A percentile compares a stretch with the other conserved stretches of the same genome.
These are phyloP conservation scores for Mycena albidolilacea DNA, from an alignment of 768 basidiomycete genomes.

Conservation along the genomic window DNA sequence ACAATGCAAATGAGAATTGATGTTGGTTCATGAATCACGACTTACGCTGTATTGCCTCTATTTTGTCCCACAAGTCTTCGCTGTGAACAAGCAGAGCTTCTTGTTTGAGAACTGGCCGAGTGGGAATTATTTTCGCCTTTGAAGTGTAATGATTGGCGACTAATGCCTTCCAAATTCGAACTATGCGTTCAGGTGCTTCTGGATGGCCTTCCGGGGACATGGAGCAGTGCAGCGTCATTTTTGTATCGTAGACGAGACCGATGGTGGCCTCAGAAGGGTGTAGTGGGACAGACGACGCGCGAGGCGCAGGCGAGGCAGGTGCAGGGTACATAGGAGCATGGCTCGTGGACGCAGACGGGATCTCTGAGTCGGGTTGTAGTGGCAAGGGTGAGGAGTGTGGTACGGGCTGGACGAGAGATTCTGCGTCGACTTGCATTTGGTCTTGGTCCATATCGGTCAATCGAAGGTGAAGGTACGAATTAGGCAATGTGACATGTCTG, in stretches of 20 bases:
- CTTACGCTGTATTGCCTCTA: conserved; percentile 87
- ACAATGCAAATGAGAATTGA: conserved; percentile 13
- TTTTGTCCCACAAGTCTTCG: conserved; percentile 93
- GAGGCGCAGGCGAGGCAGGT: conserved; percentile 36
- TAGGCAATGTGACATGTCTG: neutral
- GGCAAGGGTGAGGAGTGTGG: neutral
- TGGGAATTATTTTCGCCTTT: conserved; percentile 85
- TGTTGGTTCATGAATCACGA: conserved; percentile 28
- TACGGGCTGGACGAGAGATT: neutral
- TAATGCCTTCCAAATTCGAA: conserved; percentile 79
- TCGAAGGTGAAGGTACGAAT: neutral
- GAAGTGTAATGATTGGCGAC: conserved; percentile 69
- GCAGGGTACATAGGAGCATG: neutral
- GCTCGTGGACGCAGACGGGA: neutral
- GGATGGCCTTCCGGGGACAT: conserved; percentile 61
- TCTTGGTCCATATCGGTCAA: conserved; percentile 11
- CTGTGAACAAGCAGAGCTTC: conserved; percentile 94
- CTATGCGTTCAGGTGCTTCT: conserved; percentile 90
- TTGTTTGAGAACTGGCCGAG: conserved; percentile 78
- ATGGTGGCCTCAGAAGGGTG: conserved; percentile 63
- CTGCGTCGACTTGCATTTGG: conserved; percentile 30
- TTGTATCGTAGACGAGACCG: conserved; percentile 88
- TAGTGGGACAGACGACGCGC: conserved; percentile 62
- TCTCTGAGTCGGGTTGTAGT: neutral
- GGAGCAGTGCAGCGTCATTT: conserved; percentile 90